Conservation (phyloP, 257 asterid genomes). For the Plantago elongata region DNA sequence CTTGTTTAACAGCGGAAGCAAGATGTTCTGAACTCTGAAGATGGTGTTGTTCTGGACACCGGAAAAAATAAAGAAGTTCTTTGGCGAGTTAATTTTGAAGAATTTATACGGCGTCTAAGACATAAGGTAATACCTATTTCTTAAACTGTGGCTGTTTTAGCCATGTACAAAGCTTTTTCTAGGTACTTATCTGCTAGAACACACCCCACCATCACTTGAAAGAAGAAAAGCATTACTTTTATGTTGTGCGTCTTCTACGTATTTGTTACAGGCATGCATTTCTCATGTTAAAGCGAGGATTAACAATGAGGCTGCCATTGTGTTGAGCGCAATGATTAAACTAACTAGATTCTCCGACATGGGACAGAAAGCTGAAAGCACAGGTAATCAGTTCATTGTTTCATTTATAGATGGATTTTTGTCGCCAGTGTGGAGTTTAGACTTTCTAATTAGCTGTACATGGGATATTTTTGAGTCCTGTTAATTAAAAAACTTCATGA, state of each 20-base stretch:
- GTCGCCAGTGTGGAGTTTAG: neutral
- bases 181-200: too few species aligned
- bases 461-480: too few species aligned
- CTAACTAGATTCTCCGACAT: conserved; percentile 45
- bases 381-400: conserved; percentile 42
- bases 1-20: conserved; percentile 54
- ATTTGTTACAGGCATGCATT: conserved; percentile 51
- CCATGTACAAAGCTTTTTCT: conserved; percentile 4
- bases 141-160: neutral
- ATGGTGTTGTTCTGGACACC: conserved; percentile 31
- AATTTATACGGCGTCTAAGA: conserved; percentile 58
- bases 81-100: conserved; percentile 93
- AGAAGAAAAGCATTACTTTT: neutral
- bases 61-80: conserved; percentile 54
- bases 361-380: conserved; percentile 38
- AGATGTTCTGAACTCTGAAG: conserved; percentile 39
- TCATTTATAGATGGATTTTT: conserved; percentile 13
- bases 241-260: neutral
- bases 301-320: conserved; percentile 57
- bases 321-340: conserved; percentile 63
- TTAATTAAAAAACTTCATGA: too few species aligned
- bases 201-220: too few species aligned
- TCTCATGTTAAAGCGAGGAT: conserved; percentile 51
- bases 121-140: conserved; percentile 47
- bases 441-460: too few species aligned